Percentiles rank a stretch among this genome's conserved stretches.
Evolutionary conservation across 1,284 basidiomycete species (phyloP).

Genomic region (Puccinia coronata): DNA sequence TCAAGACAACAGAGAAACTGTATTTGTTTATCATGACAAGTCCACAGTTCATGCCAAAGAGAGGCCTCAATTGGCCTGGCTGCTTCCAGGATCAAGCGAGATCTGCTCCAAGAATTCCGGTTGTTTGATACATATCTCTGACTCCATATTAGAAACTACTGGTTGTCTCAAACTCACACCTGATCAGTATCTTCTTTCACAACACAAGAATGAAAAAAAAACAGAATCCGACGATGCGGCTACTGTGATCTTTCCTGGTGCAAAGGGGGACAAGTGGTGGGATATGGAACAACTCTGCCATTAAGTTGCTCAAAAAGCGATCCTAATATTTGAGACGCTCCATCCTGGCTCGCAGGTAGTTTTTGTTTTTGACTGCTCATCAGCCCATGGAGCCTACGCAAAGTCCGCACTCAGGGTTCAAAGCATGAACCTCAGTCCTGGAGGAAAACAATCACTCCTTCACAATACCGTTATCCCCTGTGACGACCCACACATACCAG

Average conservation of each 20-base stretch:
- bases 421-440: constrained; percentile 24
- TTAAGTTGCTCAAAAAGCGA: background rate
- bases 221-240: background rate
- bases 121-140: background rate
- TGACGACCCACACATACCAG: constrained; percentile 3
- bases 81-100: constrained; percentile 5
- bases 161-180: background rate
- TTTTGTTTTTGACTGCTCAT: constrained; percentile 32
- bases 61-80: background rate
- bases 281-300: constrained; percentile 11
- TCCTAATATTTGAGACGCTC: constrained; percentile 1
- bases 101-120: background rate
- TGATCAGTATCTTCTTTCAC: background rate
- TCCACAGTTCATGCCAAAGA: constrained; percentile 18
- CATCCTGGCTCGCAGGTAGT: constrained; percentile 19
- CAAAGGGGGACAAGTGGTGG: constrained; percentile 10
- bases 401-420: background rate
- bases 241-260: constrained; percentile 10
- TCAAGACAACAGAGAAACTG: background rate
- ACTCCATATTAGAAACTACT: background rate
- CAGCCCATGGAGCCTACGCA: background rate
- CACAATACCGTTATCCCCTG: constrained; percentile 5
- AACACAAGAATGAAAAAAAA: background rate
- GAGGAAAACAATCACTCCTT: constrained; percentile 1
- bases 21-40: constrained; percentile 5